Evolutionary conservation across 1,139 yeast genomes (phyloP).

Genomic region (Suhomyces bolitotheri): DNA sequence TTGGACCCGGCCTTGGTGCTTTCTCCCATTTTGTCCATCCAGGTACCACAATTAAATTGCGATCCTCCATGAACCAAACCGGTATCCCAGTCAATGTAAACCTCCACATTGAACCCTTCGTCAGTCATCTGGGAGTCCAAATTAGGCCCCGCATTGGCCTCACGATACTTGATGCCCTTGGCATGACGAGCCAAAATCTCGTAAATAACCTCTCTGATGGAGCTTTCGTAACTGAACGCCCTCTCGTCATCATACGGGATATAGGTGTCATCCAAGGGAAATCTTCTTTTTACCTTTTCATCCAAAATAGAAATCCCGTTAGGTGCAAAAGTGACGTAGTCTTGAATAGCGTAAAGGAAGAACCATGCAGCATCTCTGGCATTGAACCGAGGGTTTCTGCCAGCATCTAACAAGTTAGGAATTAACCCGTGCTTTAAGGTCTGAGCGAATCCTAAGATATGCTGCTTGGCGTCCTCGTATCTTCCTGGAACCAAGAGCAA

Average conservation of each 20-base stretch:
- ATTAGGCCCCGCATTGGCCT: slow-evolving; percentile 90
- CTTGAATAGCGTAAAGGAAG: slow-evolving; percentile 83
- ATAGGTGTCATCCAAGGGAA: slow-evolving; percentile 86
- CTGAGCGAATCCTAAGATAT: slow-evolving; percentile 83
- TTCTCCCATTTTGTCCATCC: slow-evolving; percentile 99
- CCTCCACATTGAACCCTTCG: slow-evolving; percentile 85
- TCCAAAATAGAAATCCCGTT: slow-evolving; percentile 65
- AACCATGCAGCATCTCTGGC: slow-evolving; percentile 99
- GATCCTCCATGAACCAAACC: slow-evolving; percentile 92
- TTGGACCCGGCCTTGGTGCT: slow-evolving; percentile 77
- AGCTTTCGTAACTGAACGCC: slow-evolving; percentile 72
- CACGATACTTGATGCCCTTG: slow-evolving; percentile 79
- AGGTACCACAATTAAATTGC: slow-evolving; percentile 92
- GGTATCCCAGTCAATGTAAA: slow-evolving; percentile 81
- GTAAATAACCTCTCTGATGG: slow-evolving; percentile 73
- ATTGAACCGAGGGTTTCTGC: slow-evolving; percentile 89
- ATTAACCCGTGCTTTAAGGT: slow-evolving; percentile 94
- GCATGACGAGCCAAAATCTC: slow-evolving; percentile 89
- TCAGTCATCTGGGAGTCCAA: slow-evolving; percentile 91
- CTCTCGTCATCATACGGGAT: slow-evolving; percentile 65
- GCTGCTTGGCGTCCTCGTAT: slow-evolving; percentile 73
- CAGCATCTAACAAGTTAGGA: slow-evolving; percentile 90
- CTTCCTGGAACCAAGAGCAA: slow-evolving; percentile 76
- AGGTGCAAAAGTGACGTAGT: slow-evolving; percentile 69
- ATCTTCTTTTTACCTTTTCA: slow-evolving; percentile 75